Evolutionary conservation across 1,139 yeast species (phyloP), one percentile per base, ranked within the genome.

Genomic region (Geotrichum carabidarum): DNA sequence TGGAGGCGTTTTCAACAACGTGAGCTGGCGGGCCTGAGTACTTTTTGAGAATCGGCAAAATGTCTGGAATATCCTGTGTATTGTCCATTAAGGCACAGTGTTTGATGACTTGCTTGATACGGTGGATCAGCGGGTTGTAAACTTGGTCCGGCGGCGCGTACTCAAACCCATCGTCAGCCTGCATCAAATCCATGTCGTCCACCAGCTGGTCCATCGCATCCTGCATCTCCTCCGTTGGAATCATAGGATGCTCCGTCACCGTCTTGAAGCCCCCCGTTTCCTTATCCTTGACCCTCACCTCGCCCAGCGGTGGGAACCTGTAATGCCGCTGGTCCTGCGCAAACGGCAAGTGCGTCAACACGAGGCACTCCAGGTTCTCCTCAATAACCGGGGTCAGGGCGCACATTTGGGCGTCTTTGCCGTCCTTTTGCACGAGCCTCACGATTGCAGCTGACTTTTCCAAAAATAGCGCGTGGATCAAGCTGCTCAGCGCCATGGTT

Each of bases 311-410:
- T 0, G 87, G 84, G 61, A 86, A 85, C 47, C 74, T 74, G 14
- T 86, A 82, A 12, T 79, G 71, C 59, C 84, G 81, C 60, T 82
- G 85, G 65, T 91, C 97, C 62, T 89, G 96, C 36, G 78, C 78
- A 68, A 80, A 87, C 0, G 97, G 95, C n/a, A 90, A 66, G 44
- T 83, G 73, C 6, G 69, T 68, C 54, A 76, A 60, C 1, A 78
- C 63, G 41, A 81, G 65, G 14, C 61, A 63, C 34, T 65, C 67
- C 9, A 60, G 58, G 4, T 60, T 67, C 4, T 54, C 57, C n/a
- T 70, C 66, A 36, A 74, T 66, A 45, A 71, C 64, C 0, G 93
- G 82, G 34, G 48, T 48, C 44, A 44, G 32, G 1, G 34, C 57
- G 15, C 48, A 41, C 67, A 85, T 73, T 27, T 48, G 48, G 31